These are phyloP conservation scores for Moesziomyces globuligerus DNA, from an alignment of 1,284 basidiomycete species.

Conservation along the genomic window DNA sequence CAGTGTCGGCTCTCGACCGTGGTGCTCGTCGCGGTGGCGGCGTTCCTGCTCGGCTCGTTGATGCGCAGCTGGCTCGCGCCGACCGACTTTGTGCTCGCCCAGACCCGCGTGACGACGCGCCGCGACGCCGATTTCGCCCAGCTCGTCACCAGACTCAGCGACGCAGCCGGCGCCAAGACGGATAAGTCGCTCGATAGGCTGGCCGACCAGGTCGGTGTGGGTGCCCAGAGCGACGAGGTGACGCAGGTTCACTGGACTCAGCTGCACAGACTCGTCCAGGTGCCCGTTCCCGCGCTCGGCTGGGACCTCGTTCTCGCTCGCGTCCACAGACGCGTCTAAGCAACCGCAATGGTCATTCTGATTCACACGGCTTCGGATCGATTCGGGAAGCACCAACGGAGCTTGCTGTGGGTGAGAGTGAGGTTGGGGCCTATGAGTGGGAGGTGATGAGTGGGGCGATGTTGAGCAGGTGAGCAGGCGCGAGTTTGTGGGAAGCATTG, in stretches of 20 bases:
- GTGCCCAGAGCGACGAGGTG: no score
- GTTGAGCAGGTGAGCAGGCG: no score
- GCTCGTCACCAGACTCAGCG: constrained; percentile 9
- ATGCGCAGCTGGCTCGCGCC: constrained; percentile 85
- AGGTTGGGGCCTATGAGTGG: no score
- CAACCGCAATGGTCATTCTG: no score
- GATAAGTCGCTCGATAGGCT: not conserved
- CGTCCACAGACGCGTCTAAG: constrained; percentile 17
- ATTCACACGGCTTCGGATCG: no score
- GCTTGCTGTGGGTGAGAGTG: no score
- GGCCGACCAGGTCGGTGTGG: not conserved
- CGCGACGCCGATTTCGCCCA: constrained; percentile 14
- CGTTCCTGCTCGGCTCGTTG: constrained; percentile 89
- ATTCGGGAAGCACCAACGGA: no score
- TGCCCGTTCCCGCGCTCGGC: constrained; percentile 17
- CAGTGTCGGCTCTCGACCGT: constrained; percentile 49
- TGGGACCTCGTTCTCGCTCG: constrained; percentile 47
- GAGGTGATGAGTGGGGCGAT: no score
- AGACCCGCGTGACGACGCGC: constrained; percentile 5
- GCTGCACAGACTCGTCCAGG: constrained; percentile 30
- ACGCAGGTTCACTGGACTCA: constrained; percentile 50
- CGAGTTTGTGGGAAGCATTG: no score
- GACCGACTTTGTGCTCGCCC: constrained; percentile 80
- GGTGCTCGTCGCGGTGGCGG: constrained; percentile 82
- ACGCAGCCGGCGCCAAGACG: constrained; percentile 2